Percentiles rank a stretch among this genome's conserved stretches.
Evolutionary conservation across 2,329 filamentous ascomycete species (phyloP).

Genomic region (Pyrenochaeta sp.): DNA sequence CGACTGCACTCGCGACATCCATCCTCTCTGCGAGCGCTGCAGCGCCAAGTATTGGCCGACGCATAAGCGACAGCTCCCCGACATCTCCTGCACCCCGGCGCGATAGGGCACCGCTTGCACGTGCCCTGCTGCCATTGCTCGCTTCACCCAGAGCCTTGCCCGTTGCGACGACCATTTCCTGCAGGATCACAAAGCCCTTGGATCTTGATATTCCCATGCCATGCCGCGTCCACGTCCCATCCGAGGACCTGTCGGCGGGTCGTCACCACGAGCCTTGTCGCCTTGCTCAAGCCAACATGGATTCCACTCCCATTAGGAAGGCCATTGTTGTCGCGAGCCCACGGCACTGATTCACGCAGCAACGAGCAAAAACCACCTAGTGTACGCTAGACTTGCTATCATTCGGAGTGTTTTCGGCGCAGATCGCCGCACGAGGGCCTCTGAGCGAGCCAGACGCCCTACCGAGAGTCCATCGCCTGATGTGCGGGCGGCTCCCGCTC

Average conservation of each 20-base stretch:
- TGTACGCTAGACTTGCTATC: too few species aligned
- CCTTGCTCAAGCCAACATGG: too few species aligned
- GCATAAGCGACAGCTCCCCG: constrained; percentile 7
- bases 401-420: constrained; percentile 5
- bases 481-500: constrained; percentile 16
- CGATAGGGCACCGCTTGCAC: constrained; percentile 6
- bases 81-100: too few species aligned
- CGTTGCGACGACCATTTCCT: constrained; percentile 13
- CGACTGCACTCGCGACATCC: too few species aligned
- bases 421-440: constrained; percentile 1
- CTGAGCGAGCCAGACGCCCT: constrained; percentile 7
- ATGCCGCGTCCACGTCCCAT: too few species aligned
- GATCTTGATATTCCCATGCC: constrained; percentile 5
- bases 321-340: too few species aligned
- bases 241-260: constrained; percentile 9
- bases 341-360: background rate
- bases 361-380: too few species aligned
- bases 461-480: constrained; percentile 11
- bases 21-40: too few species aligned
- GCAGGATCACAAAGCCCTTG: constrained; percentile 18
- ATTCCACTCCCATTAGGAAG: too few species aligned
- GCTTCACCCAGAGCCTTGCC: constrained; percentile 7
- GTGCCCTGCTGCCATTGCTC: constrained; percentile 7
- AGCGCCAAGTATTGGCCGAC: constrained; percentile 6
- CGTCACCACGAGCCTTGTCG: too few species aligned